Conservation (phyloP, 2,329 filamentous ascomycete species). For the Xylariomycetidae sp. region DNA sequence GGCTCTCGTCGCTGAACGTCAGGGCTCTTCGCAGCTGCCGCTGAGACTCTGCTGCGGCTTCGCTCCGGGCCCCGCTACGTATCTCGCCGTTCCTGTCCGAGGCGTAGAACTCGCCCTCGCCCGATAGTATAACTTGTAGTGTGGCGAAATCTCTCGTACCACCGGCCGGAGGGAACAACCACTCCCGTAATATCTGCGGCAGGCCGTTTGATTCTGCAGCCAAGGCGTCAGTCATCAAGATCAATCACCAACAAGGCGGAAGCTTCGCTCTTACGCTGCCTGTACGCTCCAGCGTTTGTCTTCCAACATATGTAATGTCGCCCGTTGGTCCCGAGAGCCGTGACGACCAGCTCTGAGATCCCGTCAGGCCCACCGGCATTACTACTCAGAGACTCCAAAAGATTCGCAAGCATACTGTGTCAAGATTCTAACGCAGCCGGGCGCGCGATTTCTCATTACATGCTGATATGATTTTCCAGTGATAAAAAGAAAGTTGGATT, state of each 20-base stretch:
- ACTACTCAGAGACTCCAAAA: conserved; percentile 18
- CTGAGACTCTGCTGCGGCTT: conserved; percentile 9
- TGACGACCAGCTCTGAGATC: conserved; percentile 27
- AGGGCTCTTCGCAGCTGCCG: conserved; percentile 19
- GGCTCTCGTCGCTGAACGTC: conserved; percentile 14
- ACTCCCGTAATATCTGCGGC: conserved; percentile 19
- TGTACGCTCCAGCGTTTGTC: conserved; percentile 21
- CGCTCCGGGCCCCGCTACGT: conserved; percentile 19
- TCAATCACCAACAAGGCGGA: neutral
- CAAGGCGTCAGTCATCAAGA: conserved; percentile 1
- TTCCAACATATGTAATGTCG: conserved; percentile 29
- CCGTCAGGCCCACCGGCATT: conserved; percentile 19
- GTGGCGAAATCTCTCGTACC: conserved; percentile 24
- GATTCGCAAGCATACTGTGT: conserved; percentile 23
- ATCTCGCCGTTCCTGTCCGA: conserved; percentile 24
- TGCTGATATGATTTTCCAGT: no score
- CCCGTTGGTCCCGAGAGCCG: conserved; percentile 24
- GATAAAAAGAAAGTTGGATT: no score
- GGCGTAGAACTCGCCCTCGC: conserved; percentile 23
- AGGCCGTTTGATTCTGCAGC: conserved; percentile 22
- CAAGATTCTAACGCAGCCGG: no score
- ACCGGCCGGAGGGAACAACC: conserved; percentile 25
- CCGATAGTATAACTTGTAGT: conserved; percentile 25
- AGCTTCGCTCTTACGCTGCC: conserved; percentile 18
- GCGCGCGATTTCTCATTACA: no score